These are phyloP conservation scores for Colletotrichum zoysiae DNA, from an alignment of 2,329 filamentous ascomycete species.

Conservation along the genomic window DNA sequence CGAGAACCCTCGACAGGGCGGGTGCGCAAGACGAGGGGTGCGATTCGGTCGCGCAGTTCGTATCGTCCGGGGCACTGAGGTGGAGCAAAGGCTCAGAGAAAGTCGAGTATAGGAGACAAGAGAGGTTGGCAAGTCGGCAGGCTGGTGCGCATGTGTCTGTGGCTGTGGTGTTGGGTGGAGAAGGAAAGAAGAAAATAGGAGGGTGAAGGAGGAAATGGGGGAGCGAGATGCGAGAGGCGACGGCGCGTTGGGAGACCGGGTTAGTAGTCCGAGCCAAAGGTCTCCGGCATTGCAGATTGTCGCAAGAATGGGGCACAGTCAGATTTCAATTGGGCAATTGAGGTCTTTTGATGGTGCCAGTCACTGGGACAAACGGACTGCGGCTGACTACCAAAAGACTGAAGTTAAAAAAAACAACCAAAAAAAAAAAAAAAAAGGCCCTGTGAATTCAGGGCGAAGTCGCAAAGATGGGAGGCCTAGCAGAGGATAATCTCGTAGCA, in stretches of 20 bases:
- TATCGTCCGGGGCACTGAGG: conserved; percentile 25
- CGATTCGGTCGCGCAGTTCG: conserved; percentile 21
- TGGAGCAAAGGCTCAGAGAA: conserved; percentile 22
- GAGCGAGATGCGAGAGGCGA: conserved; percentile 34
- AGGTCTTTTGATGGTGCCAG: background rate
- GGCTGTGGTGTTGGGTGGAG: conserved; percentile 37
- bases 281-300: conserved; percentile 39
- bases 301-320: conserved; percentile 16
- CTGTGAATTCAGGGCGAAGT: conserved; percentile 20
- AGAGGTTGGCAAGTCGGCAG: conserved; percentile 19
- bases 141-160: conserved; percentile 32
- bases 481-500: conserved; percentile 38
- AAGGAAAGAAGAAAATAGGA: conserved; percentile 29
- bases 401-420: background rate
- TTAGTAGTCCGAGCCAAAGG: conserved; percentile 41
- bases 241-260: conserved; percentile 38
- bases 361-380: background rate
- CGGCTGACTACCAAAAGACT: background rate
- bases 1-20: conserved; percentile 30
- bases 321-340: conserved; percentile 24
- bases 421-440: background rate
- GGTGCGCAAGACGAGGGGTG: conserved; percentile 28
- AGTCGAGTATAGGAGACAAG: background rate
- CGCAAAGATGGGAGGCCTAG: conserved; percentile 32
- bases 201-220: conserved; percentile 35